These are phyloP conservation scores for Cercophora sp. DNA, from an alignment of 495 filamentous ascomycete species.

Conservation along the genomic window DNA sequence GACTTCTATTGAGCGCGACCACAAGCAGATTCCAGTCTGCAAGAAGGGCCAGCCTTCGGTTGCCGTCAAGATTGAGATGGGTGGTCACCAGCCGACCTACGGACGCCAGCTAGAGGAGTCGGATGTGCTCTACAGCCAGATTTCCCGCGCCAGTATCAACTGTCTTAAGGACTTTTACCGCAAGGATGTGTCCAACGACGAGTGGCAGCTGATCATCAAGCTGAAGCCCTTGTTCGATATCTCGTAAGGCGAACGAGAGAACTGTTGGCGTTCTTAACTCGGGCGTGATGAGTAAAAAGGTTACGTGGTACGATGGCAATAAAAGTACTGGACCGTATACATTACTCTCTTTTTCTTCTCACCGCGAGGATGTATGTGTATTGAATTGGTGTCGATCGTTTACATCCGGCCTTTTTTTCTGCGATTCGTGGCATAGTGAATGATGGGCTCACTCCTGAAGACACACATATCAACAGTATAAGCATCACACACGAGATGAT, in stretches of 20 bases:
- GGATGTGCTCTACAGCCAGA: conserved; percentile 80
- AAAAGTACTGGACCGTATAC: no score
- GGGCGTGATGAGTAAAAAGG: no score
- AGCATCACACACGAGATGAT: no score
- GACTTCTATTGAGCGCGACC: conserved; percentile 91
- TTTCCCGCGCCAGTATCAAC: conserved; percentile 86
- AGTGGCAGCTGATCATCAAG: conserved; percentile 89
- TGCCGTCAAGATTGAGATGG: conserved; percentile 94
- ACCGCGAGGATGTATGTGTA: no score
- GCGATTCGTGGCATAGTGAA: no score
- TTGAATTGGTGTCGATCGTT: no score
- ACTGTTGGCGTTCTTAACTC: no score
- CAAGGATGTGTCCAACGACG: conserved; percentile 83
- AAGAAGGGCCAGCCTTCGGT: conserved; percentile 97
- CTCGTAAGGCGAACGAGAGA: conserved; percentile 14
- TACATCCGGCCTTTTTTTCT: no score
- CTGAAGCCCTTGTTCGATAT: conserved; percentile 94
- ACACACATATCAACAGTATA: no score
- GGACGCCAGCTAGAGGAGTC: conserved; percentile 94
- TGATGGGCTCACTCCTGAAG: no score
- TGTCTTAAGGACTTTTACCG: conserved; percentile 95
- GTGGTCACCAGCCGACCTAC: conserved; percentile 89
- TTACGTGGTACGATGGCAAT: no score
- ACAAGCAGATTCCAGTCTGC: conserved; percentile 85
- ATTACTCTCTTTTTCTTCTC: no score